These are phyloP conservation scores for Yamadazyma diddensiae DNA, from an alignment of 1,139 yeast genomes.

Conservation along the genomic window DNA sequence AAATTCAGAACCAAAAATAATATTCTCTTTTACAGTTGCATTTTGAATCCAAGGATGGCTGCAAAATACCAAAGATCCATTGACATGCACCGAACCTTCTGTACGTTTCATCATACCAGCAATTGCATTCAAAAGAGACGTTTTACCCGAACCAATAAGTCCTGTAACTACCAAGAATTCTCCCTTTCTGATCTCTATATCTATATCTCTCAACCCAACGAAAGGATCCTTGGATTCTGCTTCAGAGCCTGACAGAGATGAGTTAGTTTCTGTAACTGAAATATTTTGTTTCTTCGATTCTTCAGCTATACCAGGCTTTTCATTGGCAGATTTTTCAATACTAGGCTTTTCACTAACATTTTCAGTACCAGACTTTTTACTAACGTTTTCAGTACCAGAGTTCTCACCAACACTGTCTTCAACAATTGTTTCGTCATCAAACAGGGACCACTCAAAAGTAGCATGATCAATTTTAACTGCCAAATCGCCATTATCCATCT, in stretches of 20 bases:
- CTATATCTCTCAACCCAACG: slow-evolving; percentile 36
- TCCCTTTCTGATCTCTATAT: slow-evolving; percentile 47
- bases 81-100: slow-evolving; percentile 34
- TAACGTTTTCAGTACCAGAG: too few species aligned
- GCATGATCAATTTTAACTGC: slow-evolving; percentile 30
- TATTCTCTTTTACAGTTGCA: slow-evolving; percentile 39
- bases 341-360: background rate
- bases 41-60: slow-evolving; percentile 54
- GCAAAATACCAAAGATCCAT: slow-evolving; percentile 43
- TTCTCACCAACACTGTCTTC: slow-evolving; percentile 2
- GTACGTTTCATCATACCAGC: slow-evolving; percentile 54
- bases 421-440: slow-evolving; percentile 22
- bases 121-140: slow-evolving; percentile 53
- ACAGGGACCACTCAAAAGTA: slow-evolving; percentile 39
- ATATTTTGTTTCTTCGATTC: too few species aligned
- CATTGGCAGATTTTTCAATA: background rate
- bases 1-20: slow-evolving; percentile 29
- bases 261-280: background rate
- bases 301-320: background rate
- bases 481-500: slow-evolving; percentile 18
- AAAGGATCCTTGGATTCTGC: slow-evolving; percentile 12
- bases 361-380: too few species aligned
- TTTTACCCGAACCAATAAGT: slow-evolving; percentile 69
- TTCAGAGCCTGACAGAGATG: background rate
- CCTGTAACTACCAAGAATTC: slow-evolving; percentile 72